These are phyloP conservation scores for Pistacia vera DNA, from an alignment of 345 rosid species.

Conservation along the genomic window DNA sequence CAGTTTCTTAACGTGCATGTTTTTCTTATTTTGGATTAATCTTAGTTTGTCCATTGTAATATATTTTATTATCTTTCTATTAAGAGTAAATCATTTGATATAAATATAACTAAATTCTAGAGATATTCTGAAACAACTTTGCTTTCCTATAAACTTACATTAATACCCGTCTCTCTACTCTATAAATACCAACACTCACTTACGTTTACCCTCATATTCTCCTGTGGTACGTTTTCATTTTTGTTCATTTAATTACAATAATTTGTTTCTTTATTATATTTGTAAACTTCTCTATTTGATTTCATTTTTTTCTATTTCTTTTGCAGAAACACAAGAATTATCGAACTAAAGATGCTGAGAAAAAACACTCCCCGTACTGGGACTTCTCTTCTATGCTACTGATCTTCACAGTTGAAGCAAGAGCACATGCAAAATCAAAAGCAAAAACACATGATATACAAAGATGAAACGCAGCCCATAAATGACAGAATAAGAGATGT, in stretches of 20 bases:
- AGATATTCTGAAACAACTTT: no score
- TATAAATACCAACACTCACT: not conserved
- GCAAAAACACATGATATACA: conserved; percentile 26
- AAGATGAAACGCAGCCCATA: conserved; percentile 32
- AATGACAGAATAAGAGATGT: conserved; percentile 31
- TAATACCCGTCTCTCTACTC: not conserved
- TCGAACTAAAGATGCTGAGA: not conserved
- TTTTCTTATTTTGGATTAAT: no score
- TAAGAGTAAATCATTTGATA: no score
- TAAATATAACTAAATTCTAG: no score
- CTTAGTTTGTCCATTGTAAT: no score
- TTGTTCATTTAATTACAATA: no score
- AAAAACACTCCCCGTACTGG: not conserved
- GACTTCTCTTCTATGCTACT: not conserved
- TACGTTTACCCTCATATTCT: not conserved
- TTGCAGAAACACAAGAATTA: not conserved
- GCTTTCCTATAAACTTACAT: not conserved
- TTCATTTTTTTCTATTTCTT: not conserved
- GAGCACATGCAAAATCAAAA: not conserved
- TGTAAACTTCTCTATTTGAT: not conserved
- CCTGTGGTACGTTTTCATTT: no score
- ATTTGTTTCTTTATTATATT: no score
- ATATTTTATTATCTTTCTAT: no score
- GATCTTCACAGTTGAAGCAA: not conserved
- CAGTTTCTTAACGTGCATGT: no score